Percentiles rank a stretch among this genome's conserved stretches.
These are phyloP conservation scores for Nemania serpens DNA, from an alignment of 2,329 filamentous ascomycete species.

Conservation along the genomic window DNA sequence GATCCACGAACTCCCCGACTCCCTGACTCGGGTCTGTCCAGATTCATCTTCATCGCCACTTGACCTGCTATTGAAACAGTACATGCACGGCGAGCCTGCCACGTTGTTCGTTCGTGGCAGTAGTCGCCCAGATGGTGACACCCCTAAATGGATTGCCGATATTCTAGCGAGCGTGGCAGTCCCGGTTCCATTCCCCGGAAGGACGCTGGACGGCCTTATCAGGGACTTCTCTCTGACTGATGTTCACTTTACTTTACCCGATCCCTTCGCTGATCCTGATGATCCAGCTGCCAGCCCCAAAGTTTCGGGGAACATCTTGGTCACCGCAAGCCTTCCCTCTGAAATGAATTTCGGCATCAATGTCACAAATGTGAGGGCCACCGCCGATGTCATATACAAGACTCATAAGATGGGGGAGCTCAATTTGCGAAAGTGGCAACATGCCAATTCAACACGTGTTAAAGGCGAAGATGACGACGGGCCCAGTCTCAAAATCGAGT, in stretches of 20 bases:
- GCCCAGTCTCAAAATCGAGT: slow-evolving; percentile 72
- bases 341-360: slow-evolving; percentile 86
- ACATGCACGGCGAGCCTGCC: slow-evolving; percentile 78
- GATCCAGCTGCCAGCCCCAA: slow-evolving; percentile 74
- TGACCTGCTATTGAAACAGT: slow-evolving; percentile 78
- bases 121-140: slow-evolving; percentile 64
- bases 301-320: slow-evolving; percentile 82
- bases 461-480: slow-evolving; percentile 60
- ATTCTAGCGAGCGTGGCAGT: slow-evolving; percentile 82
- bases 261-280: slow-evolving; percentile 76
- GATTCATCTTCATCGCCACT: slow-evolving; percentile 79
- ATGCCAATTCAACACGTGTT: slow-evolving; percentile 77
- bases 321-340: slow-evolving; percentile 76
- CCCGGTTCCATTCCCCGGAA: slow-evolving; percentile 82
- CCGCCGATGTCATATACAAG: slow-evolving; percentile 80
- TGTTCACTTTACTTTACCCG: slow-evolving; percentile 83
- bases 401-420: slow-evolving; percentile 79
- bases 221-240: slow-evolving; percentile 85
- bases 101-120: slow-evolving; percentile 85
- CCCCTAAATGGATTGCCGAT: slow-evolving; percentile 81
- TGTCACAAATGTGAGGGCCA: slow-evolving; percentile 76
- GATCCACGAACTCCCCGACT: slow-evolving; percentile 73
- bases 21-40: slow-evolving; percentile 75
- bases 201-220: slow-evolving; percentile 80
- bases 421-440: slow-evolving; percentile 80